Evolutionary conservation across 1,284 basidiomycete species (phyloP).

Genomic region (Cryptococcus neoformans): DNA sequence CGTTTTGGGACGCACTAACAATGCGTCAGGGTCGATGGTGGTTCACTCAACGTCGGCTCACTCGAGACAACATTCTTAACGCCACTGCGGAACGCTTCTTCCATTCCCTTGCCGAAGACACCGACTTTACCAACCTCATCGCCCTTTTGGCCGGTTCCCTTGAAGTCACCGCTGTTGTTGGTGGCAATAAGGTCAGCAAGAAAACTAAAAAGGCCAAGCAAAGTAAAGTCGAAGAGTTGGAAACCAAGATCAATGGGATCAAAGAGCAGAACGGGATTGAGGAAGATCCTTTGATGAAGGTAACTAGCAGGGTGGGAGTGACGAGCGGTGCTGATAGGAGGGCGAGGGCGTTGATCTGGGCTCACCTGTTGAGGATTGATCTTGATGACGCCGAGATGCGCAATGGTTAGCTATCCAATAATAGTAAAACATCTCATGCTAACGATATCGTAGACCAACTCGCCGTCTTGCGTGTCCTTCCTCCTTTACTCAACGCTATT

Average conservation of each 20-base stretch:
- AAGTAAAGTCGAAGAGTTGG: conserved; percentile 58
- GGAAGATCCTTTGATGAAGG: conserved; percentile 30
- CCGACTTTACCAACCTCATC: conserved; percentile 70
- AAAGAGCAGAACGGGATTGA: conserved; percentile 44
- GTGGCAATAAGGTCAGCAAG: conserved; percentile 36
- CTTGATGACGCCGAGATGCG: conserved; percentile 53
- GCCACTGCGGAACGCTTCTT: conserved; percentile 86
- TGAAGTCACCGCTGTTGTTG: conserved; percentile 54
- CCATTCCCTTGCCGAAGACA: conserved; percentile 78
- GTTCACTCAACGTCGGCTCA: conserved; percentile 88
- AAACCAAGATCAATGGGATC: conserved; percentile 56
- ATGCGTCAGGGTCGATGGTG: conserved; percentile 79
- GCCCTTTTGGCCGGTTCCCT: conserved; percentile 70
- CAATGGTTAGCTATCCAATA: not conserved
- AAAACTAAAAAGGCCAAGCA: conserved; percentile 50
- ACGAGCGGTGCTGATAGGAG: conserved; percentile 48
- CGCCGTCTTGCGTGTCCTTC: conserved; percentile 64
- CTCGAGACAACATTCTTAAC: conserved; percentile 88
- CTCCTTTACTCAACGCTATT: conserved; percentile 74
- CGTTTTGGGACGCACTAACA: not conserved
- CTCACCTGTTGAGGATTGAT: conserved; percentile 76
- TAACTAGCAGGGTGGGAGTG: conserved; percentile 27
- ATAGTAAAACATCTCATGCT: not conserved
- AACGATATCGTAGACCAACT: conserved; percentile 58
- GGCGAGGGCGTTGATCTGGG: conserved; percentile 75